A percentile compares a stretch with the other conserved stretches of the same genome.
phyloP scores from a whole-genome alignment of 2,329 filamentous ascomycete genomes.

The Xylaria sp. region DNA sequence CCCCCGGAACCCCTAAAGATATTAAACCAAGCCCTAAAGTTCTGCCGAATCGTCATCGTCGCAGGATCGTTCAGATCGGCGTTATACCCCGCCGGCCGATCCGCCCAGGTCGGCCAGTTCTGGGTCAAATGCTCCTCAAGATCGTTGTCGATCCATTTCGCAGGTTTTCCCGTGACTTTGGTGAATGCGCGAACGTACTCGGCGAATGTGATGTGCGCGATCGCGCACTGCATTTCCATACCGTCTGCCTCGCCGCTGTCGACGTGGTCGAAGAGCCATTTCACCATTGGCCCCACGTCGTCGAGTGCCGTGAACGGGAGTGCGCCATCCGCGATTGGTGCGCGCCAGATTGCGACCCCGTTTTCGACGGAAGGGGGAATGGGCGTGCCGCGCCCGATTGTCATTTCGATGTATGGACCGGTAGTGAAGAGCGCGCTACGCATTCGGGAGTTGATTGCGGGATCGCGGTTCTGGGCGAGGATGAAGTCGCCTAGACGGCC shows the following conservation, averaged over 20 bases:
- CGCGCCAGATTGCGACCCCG: constrained; percentile 29
- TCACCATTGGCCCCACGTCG: constrained; percentile 54
- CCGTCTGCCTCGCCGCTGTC: constrained; percentile 49
- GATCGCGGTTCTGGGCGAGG: constrained; percentile 47
- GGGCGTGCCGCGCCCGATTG: constrained; percentile 43
- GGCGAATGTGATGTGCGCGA: constrained; percentile 48
- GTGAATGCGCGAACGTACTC: constrained; percentile 51
- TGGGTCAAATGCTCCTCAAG: constrained; percentile 45
- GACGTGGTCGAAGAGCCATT: constrained; percentile 56
- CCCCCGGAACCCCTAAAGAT: constrained; percentile 50
- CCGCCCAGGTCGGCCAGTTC: constrained; percentile 26
- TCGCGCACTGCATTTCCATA: constrained; percentile 51
- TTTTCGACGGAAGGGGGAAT: constrained; percentile 49
- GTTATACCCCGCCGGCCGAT: constrained; percentile 46
- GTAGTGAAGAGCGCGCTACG: constrained; percentile 67
- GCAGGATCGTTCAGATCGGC: constrained; percentile 40
- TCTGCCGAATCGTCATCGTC: constrained; percentile 49
- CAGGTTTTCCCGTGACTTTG: constrained; percentile 49
- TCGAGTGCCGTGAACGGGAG: constrained; percentile 52
- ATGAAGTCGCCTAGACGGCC: constrained; percentile 53
- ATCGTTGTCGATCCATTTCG: constrained; percentile 46
- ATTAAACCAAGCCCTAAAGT: constrained; percentile 59
- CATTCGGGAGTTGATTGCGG: constrained; percentile 40
- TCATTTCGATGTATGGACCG: constrained; percentile 58
- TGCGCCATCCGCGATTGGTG: constrained; percentile 46